Conservation (phyloP, 2,329 filamentous ascomycete genomes). For the Lachnellula occidentalis region DNA sequence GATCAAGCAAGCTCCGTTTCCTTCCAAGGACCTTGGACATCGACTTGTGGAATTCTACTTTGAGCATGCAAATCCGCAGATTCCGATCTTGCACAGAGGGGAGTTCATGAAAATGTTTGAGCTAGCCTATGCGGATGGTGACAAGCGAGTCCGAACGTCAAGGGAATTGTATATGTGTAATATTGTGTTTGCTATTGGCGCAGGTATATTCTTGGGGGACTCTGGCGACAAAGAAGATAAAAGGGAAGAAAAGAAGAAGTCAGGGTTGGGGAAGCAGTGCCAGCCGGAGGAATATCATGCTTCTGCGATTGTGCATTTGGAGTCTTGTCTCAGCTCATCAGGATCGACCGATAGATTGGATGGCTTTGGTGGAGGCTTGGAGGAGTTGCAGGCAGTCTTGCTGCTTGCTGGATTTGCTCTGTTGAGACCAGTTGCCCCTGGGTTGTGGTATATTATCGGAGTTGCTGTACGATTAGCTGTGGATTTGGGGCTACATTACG, state of each 20-base stretch:
- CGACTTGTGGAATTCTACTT: slow-evolving; percentile 82
- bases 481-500: slow-evolving; percentile 86
- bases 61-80: slow-evolving; percentile 93
- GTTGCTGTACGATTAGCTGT: slow-evolving; percentile 87
- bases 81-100: slow-evolving; percentile 81
- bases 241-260: slow-evolving; percentile 26
- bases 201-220: slow-evolving; percentile 80
- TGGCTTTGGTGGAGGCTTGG: slow-evolving; percentile 78
- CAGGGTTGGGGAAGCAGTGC: slow-evolving; percentile 41
- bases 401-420: slow-evolving; percentile 88
- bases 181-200: slow-evolving; percentile 94
- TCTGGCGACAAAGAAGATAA: slow-evolving; percentile 29
- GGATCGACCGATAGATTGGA: slow-evolving; percentile 47
- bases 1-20: slow-evolving; percentile 80
- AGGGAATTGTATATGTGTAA: slow-evolving; percentile 91
- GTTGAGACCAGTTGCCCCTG: slow-evolving; percentile 83
- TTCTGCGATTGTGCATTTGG: slow-evolving; percentile 85
- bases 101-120: slow-evolving; percentile 90
- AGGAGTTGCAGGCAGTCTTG: slow-evolving; percentile 90
- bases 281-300: slow-evolving; percentile 96
- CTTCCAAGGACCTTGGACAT: slow-evolving; percentile 66
- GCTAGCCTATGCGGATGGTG: slow-evolving; percentile 62
- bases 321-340: slow-evolving; percentile 66
- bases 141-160: slow-evolving; percentile 61
- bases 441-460: slow-evolving; percentile 95